These are phyloP conservation scores for Calvatia gigantea DNA, from an alignment of 768 basidiomycete species.

Conservation along the genomic window DNA sequence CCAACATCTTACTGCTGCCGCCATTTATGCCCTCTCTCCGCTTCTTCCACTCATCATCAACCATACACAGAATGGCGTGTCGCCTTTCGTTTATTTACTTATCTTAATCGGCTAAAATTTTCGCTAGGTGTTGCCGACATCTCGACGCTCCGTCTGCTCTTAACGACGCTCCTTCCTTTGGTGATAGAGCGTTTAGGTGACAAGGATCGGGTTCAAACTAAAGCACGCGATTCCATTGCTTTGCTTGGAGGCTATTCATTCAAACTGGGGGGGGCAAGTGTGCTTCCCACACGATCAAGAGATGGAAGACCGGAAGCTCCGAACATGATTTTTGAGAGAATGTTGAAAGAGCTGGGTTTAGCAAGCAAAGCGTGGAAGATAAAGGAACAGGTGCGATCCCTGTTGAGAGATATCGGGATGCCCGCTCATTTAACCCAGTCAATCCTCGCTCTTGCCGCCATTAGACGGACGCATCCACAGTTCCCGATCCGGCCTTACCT, in stretches of 20 bases:
- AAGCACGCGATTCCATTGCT: conserved; percentile 75
- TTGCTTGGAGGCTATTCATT: conserved; percentile 72
- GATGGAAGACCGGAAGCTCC: conserved; percentile 63
- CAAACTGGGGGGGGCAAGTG: conserved; percentile 44
- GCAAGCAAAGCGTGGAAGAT: conserved; percentile 83
- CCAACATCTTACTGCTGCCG: conserved; percentile 76
- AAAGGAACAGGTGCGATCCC: conserved; percentile 69
- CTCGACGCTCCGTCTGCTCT: conserved; percentile 59
- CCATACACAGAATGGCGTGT: conserved; percentile 27
- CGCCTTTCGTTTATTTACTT: conserved; percentile 30
- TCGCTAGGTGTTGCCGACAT: conserved; percentile 47
- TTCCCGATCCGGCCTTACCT: conserved; percentile 85
- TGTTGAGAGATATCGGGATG: background rate
- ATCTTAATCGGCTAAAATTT: conserved; percentile 45
- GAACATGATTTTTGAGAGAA: conserved; percentile 64
- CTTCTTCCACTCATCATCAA: conserved; percentile 62
- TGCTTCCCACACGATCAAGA: conserved; percentile 39
- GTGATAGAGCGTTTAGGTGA: conserved; percentile 84
- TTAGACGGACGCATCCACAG: conserved; percentile 65
- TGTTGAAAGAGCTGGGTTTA: conserved; percentile 68
- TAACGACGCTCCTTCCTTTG: conserved; percentile 66
- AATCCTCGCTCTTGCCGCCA: conserved; percentile 65
- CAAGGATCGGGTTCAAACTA: conserved; percentile 66
- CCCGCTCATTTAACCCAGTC: conserved; percentile 32
- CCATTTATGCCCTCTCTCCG: conserved; percentile 65